phyloP scores from a whole-genome alignment of 345 rosid species.

The Moringa oleifera region DNA sequence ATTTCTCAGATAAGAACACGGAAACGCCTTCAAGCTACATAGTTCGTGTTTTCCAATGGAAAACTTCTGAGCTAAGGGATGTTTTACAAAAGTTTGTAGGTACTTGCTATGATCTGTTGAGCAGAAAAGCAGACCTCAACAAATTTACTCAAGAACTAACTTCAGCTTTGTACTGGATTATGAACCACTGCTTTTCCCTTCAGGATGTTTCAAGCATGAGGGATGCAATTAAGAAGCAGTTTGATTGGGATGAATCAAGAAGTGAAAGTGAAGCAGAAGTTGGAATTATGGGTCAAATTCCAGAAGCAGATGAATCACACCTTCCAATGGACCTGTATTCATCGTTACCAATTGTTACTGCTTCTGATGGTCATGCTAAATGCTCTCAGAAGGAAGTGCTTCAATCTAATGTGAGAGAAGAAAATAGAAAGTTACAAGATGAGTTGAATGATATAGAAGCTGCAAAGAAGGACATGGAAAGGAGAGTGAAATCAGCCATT shows the following conservation, averaged over 20 bases:
- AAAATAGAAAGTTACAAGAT: conserved; percentile 25
- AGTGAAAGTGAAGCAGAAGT: conserved; percentile 65
- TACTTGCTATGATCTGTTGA: conserved; percentile 58
- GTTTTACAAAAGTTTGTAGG: conserved; percentile 56
- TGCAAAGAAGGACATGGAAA: conserved; percentile 27
- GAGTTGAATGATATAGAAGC: conserved; percentile 21
- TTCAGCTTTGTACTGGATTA: conserved; percentile 70
- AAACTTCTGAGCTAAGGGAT: conserved; percentile 57
- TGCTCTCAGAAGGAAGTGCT: conserved; percentile 21
- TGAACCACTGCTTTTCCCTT: conserved; percentile 83
- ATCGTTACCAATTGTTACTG: not conserved
- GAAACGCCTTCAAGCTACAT: conserved; percentile 59
- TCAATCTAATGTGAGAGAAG: conserved; percentile 24
- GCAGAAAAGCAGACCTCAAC: conserved; percentile 47
- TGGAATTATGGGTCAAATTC: conserved; percentile 28
- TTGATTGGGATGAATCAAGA: conserved; percentile 59
- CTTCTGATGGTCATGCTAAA: conserved; percentile 13
- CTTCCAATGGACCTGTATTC: not conserved
- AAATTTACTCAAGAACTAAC: conserved; percentile 57
- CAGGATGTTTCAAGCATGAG: conserved; percentile 94
- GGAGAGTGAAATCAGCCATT: conserved; percentile 23
- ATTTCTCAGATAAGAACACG: conserved; percentile 29
- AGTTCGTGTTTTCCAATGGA: conserved; percentile 86
- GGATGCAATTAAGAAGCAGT: conserved; percentile 57
- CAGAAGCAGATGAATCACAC: conserved; percentile 33